Evolutionary conservation across 441 rosid genomes (phyloP), one percentile per base, ranked within the genome.

Genomic region (Kokia cookei): DNA sequence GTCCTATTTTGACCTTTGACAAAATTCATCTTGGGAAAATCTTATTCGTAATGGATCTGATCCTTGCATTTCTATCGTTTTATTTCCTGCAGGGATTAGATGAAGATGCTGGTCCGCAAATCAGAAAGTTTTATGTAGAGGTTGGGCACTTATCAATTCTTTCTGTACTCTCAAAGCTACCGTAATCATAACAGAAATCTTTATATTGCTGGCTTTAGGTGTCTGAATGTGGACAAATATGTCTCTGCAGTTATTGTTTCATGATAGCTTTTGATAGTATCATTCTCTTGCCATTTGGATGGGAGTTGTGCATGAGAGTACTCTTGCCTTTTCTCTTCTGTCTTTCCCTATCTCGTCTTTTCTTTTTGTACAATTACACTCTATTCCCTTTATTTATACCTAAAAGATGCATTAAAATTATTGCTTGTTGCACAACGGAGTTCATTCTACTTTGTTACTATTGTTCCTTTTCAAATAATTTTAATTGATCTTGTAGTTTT

Each of bases 51-150:
- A 24, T 78, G 66, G 65, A 58, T 69, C 61, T 74, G 66, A 59
- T 72, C 80, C 58, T 62, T 75, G 66, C 37, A 22, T 67, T 55
- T 79, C 26, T 72, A 29, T 65, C 76, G 67, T 78, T 65, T 43
- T 80, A 35, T 73, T 77, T 76, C 55, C 78, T 75, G 22, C 75
- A 96, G 98, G 98, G 98, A 74, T 84, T 92, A 82, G 99, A 96
- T 85, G 98, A 90, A 77, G 97, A 92, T 83, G 84, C 91, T 22
- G 95, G 94, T 76, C 89, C 93, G 64, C 94, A 90, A 81, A 88
- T 89, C 74, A 89, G 97, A 84, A 93, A 90, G 88, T 85, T 96
- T 19, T 96, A 93, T 76, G 82, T 83, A 22, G 96, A 92, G 94
- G 99, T 96, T 86, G 75, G 84, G 81, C 69, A 37, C 72, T 81